Percentiles rank a stretch among this genome's conserved stretches.
These are phyloP conservation scores for Xylaria venustula DNA, from an alignment of 495 filamentous ascomycete genomes.

Conservation along the genomic window DNA sequence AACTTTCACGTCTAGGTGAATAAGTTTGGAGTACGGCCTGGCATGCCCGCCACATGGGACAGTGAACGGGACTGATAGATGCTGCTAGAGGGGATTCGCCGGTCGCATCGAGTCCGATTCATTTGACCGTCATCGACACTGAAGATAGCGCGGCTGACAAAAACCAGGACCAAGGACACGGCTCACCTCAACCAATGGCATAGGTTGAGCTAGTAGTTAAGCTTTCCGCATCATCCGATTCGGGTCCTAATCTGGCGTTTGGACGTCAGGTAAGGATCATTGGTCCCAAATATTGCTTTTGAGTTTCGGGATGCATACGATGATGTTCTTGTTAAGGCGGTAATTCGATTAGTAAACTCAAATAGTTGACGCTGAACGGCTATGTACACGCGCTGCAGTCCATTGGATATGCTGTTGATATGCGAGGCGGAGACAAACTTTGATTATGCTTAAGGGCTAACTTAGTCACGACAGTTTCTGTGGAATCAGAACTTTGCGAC, in stretches of 20 bases:
- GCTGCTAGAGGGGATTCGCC: not conserved
- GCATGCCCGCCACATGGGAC: not conserved
- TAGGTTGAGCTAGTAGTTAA: not conserved
- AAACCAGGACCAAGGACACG: slow-evolving; percentile 9
- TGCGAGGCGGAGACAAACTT: not conserved
- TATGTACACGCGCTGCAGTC: not conserved
- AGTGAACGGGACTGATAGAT: not conserved
- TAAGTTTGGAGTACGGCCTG: not conserved
- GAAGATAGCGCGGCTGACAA: not conserved
- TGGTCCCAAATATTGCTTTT: not conserved
- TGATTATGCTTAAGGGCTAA: not conserved
- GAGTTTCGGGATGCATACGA: not conserved
- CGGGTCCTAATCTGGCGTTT: not conserved
- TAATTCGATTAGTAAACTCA: not conserved
- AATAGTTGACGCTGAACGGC: not conserved
- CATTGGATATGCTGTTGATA: not conserved
- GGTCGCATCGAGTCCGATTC: not conserved
- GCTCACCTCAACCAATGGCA: not conserved
- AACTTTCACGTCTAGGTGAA: not conserved
- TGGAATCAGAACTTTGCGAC: slow-evolving; percentile 14
- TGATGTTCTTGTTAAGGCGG: not conserved
- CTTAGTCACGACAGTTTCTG: slow-evolving; percentile 1
- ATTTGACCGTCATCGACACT: slow-evolving; percentile 8
- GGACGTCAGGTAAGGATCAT: slow-evolving; percentile 12
- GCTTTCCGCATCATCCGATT: slow-evolving; percentile 3